A percentile compares a stretch with the other conserved stretches of the same genome.
These are phyloP conservation scores for Starmerella vitae DNA, from an alignment of 805 yeast genomes.

Conservation along the genomic window DNA sequence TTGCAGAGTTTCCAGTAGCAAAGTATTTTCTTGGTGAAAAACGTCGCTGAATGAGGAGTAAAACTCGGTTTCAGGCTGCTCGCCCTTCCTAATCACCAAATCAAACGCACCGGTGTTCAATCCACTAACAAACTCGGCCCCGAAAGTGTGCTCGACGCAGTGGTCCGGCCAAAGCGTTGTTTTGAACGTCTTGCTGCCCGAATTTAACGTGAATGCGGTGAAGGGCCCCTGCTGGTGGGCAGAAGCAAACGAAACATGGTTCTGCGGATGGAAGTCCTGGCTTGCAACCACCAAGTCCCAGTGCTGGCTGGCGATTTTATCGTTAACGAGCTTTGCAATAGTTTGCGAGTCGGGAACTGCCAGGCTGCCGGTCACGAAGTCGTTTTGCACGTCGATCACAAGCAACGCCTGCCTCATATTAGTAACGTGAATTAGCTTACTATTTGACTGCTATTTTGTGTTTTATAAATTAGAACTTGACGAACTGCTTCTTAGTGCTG, in stretches of 20 bases:
- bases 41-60: slow-evolving; percentile 77
- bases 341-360: slow-evolving; percentile 56
- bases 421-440: not conserved
- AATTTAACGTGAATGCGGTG: slow-evolving; percentile 35
- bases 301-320: slow-evolving; percentile 31
- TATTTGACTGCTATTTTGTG: not conserved
- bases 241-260: slow-evolving; percentile 73
- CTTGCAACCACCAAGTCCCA: slow-evolving; percentile 63
- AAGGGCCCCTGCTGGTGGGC: slow-evolving; percentile 32
- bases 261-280: slow-evolving; percentile 77
- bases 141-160: slow-evolving; percentile 60
- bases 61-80: slow-evolving; percentile 58
- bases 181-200: slow-evolving; percentile 28
- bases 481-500: slow-evolving; percentile 78
- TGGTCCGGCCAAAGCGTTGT: slow-evolving; percentile 75
- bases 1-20: slow-evolving; percentile 38
- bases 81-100: slow-evolving; percentile 57
- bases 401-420: slow-evolving; percentile 39
- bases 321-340: slow-evolving; percentile 40
- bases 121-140: slow-evolving; percentile 47
- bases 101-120: slow-evolving; percentile 30
- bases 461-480: slow-evolving; percentile 65
- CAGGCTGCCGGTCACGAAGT: slow-evolving; percentile 58
- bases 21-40: slow-evolving; percentile 63
- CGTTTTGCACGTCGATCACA: slow-evolving; percentile 73